phyloP scores from a whole-genome alignment of 202 grass and related monocot species.

The Carex sylvatica region DNA sequence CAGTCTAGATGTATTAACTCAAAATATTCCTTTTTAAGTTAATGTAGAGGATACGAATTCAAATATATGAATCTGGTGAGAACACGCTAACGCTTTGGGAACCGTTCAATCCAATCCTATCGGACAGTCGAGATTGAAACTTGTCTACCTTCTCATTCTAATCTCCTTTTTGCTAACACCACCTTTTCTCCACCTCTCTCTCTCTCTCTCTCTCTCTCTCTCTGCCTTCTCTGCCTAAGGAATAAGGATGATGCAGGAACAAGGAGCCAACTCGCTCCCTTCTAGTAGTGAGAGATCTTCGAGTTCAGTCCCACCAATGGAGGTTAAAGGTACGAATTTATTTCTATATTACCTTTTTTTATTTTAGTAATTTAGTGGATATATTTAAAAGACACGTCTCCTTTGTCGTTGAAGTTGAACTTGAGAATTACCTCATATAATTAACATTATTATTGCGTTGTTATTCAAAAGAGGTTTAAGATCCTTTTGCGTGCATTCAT shows the following conservation, averaged over 20 bases:
- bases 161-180: not conserved
- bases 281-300: conserved; percentile 87
- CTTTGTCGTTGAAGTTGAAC: not conserved
- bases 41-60: no score
- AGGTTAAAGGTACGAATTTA: conserved; percentile 47
- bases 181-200: conserved; percentile 27
- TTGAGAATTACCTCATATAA: not conserved
- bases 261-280: conserved; percentile 53
- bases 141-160: not conserved
- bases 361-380: conserved; percentile 7
- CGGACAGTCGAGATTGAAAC: not conserved
- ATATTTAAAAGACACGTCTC: not conserved
- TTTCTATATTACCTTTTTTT: not conserved
- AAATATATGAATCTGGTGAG: not conserved
- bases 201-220: not conserved
- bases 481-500: not conserved
- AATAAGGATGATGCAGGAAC: conserved; percentile 48
- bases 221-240: not conserved
- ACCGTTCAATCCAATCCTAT: conserved; percentile 1
- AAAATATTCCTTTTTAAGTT: no score
- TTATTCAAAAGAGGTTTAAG: not conserved
- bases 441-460: not conserved
- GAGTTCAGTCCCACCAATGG: conserved; percentile 52
- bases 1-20: no score
- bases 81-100: not conserved